Conservation (phyloP, 1,284 basidiomycete genomes). For the Blastosporella zonata region DNA sequence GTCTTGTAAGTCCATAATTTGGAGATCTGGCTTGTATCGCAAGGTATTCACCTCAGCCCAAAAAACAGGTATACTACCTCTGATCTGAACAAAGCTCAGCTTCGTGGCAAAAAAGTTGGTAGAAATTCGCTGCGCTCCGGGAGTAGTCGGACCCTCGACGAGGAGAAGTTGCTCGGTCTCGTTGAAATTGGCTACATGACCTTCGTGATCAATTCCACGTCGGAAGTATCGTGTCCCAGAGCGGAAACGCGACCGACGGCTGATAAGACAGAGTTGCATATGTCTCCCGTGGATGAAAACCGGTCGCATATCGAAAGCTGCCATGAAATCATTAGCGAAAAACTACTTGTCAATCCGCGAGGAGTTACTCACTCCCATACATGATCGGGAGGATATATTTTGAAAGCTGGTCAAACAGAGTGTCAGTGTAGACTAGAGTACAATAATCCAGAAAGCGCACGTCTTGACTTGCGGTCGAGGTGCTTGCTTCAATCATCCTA, state of each 20-base stretch:
- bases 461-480: conserved; percentile 50
- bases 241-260: conserved; percentile 89
- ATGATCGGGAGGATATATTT: conserved; percentile 89
- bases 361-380: conserved; percentile 71
- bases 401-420: conserved; percentile 53
- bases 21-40: conserved; percentile 95
- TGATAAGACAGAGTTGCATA: conserved; percentile 86
- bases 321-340: conserved; percentile 9
- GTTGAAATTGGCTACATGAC: conserved; percentile 88
- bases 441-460: conserved; percentile 42
- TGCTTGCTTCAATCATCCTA: conserved; percentile 64
- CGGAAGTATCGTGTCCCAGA: conserved; percentile 98
- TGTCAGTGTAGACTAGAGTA: conserved; percentile 6
- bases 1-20: conserved; percentile 90
- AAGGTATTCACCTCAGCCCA: conserved; percentile 98
- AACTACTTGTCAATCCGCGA: conserved; percentile 26
- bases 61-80: conserved; percentile 92
- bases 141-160: conserved; percentile 54
- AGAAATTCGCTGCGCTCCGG: conserved; percentile 35
- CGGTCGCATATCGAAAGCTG: conserved; percentile 87
- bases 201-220: conserved; percentile 85
- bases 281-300: conserved; percentile 77
- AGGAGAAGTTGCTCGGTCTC: conserved; percentile 94
- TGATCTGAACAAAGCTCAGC: conserved; percentile 88
- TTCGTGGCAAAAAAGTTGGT: conserved; percentile 56